phyloP scores from a whole-genome alignment of 768 basidiomycete species.

The Mycena indigotica region DNA sequence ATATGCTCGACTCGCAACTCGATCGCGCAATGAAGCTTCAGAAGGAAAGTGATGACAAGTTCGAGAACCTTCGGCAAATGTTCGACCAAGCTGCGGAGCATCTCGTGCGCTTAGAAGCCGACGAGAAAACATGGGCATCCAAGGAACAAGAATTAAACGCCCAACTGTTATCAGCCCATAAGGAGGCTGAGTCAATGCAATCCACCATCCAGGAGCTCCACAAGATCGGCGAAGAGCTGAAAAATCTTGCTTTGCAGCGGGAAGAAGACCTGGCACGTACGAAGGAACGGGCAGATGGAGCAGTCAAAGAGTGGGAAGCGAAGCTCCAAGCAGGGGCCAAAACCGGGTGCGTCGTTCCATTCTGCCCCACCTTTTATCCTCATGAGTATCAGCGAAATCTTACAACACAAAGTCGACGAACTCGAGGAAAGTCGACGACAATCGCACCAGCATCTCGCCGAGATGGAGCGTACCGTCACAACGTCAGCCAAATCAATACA shows the following conservation, averaged over 20 bases:
- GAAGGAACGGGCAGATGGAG: conserved; percentile 72
- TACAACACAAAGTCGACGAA: conserved; percentile 58
- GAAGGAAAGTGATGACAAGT: conserved; percentile 79
- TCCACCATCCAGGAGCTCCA: conserved; percentile 63
- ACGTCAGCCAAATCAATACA: conserved; percentile 77
- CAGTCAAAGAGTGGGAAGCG: conserved; percentile 66
- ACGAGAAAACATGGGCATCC: conserved; percentile 66
- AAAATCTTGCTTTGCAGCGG: conserved; percentile 67
- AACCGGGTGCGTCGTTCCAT: conserved; percentile 52
- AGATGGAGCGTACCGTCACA: conserved; percentile 73
- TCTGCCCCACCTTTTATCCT: conserved; percentile 1
- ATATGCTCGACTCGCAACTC: conserved; percentile 82
- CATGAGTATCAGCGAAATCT: conserved; percentile 53
- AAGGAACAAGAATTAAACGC: conserved; percentile 66
- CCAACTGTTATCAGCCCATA: conserved; percentile 58
- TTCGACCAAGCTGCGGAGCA: conserved; percentile 88
- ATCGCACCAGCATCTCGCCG: conserved; percentile 73
- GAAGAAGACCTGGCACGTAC: conserved; percentile 77
- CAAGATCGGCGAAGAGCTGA: conserved; percentile 68
- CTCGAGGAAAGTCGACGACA: conserved; percentile 72
- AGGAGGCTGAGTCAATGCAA: conserved; percentile 60
- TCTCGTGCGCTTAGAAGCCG: conserved; percentile 76
- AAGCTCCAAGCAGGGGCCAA: conserved; percentile 68
- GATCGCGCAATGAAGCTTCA: conserved; percentile 77
- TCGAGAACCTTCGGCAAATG: conserved; percentile 66